phyloP scores from a whole-genome alignment of 371 early-diverging fungal genomes.

The Apophysomyces variabilis region DNA sequence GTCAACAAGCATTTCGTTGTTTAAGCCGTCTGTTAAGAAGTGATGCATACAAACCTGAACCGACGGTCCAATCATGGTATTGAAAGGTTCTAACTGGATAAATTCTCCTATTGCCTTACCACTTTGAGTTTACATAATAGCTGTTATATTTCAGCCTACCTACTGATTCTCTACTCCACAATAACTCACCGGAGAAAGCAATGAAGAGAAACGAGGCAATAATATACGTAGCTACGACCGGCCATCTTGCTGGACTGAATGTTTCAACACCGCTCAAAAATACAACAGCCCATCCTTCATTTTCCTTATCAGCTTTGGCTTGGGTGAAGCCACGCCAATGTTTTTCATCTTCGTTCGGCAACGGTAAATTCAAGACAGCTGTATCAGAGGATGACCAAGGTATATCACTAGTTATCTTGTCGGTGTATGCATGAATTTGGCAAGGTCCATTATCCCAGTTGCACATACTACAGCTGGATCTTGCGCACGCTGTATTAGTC shows the following conservation, averaged over 20 bases:
- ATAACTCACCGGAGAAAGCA: constrained; percentile 26
- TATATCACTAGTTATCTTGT: no score
- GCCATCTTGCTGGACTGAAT: constrained; percentile 20
- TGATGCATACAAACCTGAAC: constrained; percentile 19
- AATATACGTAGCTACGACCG: constrained; percentile 23
- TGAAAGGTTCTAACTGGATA: constrained; percentile 27
- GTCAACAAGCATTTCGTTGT: not conserved
- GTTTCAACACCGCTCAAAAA: constrained; percentile 18
- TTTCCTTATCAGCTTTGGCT: not conserved
- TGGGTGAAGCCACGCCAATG: no score
- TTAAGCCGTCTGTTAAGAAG: not conserved
- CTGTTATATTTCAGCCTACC: constrained; percentile 7
- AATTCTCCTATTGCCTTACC: constrained; percentile 23
- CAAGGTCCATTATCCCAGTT: no score
- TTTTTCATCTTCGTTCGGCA: no score
- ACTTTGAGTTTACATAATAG: not conserved
- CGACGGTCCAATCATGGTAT: constrained; percentile 32
- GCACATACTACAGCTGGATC: no score
- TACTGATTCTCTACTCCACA: constrained; percentile 22
- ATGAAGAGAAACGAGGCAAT: constrained; percentile 18
- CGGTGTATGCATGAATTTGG: no score
- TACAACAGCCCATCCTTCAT: constrained; percentile 13
- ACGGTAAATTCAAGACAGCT: no score
- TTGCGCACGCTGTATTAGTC: no score
- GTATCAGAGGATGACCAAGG: no score